These are phyloP conservation scores for Aspergillus proliferans DNA, from an alignment of 2,329 filamentous ascomycete species.

Conservation along the genomic window DNA sequence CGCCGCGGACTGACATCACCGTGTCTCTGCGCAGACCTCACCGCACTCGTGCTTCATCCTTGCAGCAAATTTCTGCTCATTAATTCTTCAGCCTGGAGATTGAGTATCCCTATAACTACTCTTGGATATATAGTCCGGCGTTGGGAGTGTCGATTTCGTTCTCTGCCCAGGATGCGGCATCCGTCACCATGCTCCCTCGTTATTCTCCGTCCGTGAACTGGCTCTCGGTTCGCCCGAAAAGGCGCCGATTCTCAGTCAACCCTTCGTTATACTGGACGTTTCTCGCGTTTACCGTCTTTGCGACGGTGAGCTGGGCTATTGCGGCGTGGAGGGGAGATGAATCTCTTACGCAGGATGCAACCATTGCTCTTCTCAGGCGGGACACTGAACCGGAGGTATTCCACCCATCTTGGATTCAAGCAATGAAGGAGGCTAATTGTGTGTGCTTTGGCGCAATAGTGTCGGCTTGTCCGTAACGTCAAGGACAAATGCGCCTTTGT, in stretches of 20 bases:
- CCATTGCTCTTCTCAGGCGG: slow-evolving; percentile 10
- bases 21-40: neutral
- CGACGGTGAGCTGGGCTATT: slow-evolving; percentile 21
- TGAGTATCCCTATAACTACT: neutral
- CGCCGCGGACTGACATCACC: neutral
- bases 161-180: slow-evolving; percentile 23
- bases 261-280: slow-evolving; percentile 42
- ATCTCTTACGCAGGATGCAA: neutral
- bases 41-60: neutral
- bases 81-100: neutral
- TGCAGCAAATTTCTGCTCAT: neutral
- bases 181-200: slow-evolving; percentile 19
- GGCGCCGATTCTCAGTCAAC: slow-evolving; percentile 36
- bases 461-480: slow-evolving; percentile 70
- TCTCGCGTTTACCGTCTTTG: slow-evolving; percentile 30
- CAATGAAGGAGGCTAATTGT: slow-evolving; percentile 2
- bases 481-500: slow-evolving; percentile 84
- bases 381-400: slow-evolving; percentile 24
- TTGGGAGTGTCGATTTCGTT: neutral
- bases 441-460: slow-evolving; percentile 43
- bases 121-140: too few species aligned
- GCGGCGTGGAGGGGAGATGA: neutral
- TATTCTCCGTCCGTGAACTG: slow-evolving; percentile 15
- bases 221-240: slow-evolving; percentile 14
- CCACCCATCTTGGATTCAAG: neutral